A percentile compares a stretch with the other conserved stretches of the same genome.
phyloP scores from a whole-genome alignment of 495 filamentous ascomycete species.

The Penicillium cataractarum region DNA sequence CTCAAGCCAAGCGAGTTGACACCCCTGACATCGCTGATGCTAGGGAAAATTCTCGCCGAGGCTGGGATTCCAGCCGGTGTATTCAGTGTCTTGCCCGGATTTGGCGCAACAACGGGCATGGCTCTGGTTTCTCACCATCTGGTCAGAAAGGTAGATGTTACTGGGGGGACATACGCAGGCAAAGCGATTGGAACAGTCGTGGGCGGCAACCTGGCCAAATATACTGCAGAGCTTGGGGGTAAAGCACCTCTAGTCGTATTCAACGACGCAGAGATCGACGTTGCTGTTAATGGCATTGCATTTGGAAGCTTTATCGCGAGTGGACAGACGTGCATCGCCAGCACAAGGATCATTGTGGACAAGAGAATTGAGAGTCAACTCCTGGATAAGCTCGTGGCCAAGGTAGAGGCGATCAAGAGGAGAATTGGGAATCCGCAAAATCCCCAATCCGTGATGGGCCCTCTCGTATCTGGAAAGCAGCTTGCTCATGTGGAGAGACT shows the following conservation, averaged over 20 bases:
- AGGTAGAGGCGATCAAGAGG: slow-evolving; percentile 41
- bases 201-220: slow-evolving; percentile 54
- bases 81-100: slow-evolving; percentile 59
- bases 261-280: slow-evolving; percentile 50
- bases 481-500: slow-evolving; percentile 20
- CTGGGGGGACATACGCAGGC: slow-evolving; percentile 56
- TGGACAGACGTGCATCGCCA: slow-evolving; percentile 66
- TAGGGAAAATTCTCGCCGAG: slow-evolving; percentile 54
- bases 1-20: slow-evolving; percentile 65
- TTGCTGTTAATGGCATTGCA: slow-evolving; percentile 59
- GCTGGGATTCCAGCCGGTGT: slow-evolving; percentile 61
- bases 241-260: slow-evolving; percentile 64
- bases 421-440: slow-evolving; percentile 33
- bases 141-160: slow-evolving; percentile 65
- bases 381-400: slow-evolving; percentile 41
- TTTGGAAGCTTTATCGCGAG: slow-evolving; percentile 63
- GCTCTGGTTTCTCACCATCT: slow-evolving; percentile 55
- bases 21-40: slow-evolving; percentile 57
- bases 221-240: slow-evolving; percentile 63
- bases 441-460: slow-evolving; percentile 26
- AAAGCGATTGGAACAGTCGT: slow-evolving; percentile 51
- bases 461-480: slow-evolving; percentile 26
- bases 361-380: slow-evolving; percentile 43
- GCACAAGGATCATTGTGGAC: slow-evolving; percentile 61
- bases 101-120: slow-evolving; percentile 56